phyloP scores from a whole-genome alignment of 371 early-diverging fungal genomes.

The Coemansia linderi region DNA sequence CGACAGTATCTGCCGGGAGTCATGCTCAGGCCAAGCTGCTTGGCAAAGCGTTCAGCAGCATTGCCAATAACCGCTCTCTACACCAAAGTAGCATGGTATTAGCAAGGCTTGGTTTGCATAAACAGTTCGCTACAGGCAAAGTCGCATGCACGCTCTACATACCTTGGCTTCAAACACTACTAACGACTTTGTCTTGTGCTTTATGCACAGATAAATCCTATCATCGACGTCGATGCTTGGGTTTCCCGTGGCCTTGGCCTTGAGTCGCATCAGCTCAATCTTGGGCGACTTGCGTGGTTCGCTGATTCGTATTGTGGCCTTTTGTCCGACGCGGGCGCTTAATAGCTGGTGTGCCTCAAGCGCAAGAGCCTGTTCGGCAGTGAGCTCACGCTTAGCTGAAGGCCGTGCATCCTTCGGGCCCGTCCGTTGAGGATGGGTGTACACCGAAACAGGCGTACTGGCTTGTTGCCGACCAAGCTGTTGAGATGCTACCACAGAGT shows the following conservation, averaged over 20 bases:
- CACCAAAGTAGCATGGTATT: neutral
- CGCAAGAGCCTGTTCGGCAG: conserved; percentile 28
- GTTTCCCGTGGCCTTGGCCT: conserved; percentile 42
- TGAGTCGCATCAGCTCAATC: conserved; percentile 50
- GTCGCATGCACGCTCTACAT: neutral
- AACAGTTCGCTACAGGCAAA: neutral
- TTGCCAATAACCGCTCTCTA: conserved; percentile 28
- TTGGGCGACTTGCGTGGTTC: conserved; percentile 23
- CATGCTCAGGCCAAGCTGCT: conserved; percentile 20
- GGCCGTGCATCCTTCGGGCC: conserved; percentile 17
- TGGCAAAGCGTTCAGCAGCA: conserved; percentile 31
- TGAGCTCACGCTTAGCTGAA: conserved; percentile 19
- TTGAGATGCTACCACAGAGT: neutral
- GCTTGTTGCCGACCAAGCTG: neutral
- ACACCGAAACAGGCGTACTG: conserved; percentile 16
- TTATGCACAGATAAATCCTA: conserved; percentile 30
- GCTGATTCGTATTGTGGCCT: neutral
- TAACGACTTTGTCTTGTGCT: conserved; percentile 16
- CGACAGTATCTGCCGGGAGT: conserved; percentile 22
- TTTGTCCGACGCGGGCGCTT: neutral
- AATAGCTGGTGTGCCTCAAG: conserved; percentile 12
- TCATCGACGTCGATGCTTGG: conserved; percentile 32
- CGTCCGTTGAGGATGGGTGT: conserved; percentile 27
- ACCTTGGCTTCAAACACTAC: conserved; percentile 33
- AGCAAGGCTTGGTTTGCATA: neutral